Conservation (phyloP, 768 basidiomycete species). For the Sistotremastrum suecicum region DNA sequence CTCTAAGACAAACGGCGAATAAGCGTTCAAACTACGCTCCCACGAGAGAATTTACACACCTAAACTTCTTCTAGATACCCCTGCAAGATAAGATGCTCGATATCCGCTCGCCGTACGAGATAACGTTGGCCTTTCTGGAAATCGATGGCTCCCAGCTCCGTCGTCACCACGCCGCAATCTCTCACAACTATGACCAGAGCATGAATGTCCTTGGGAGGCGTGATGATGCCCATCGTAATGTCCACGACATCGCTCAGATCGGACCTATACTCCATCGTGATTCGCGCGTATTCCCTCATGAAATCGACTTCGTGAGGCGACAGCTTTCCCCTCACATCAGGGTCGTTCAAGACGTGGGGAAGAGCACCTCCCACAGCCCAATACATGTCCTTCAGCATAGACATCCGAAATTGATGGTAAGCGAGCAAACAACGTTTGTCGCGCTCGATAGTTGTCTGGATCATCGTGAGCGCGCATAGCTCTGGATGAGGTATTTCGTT, state of each 20-base stretch:
- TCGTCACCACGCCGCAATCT: slow-evolving; percentile 87
- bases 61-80: slow-evolving; percentile 80
- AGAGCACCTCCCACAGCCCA: slow-evolving; percentile 83
- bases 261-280: slow-evolving; percentile 71
- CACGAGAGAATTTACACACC: neutral
- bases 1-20: too few relatives aligned
- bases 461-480: slow-evolving; percentile 53
- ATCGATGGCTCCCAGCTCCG: slow-evolving; percentile 81
- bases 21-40: too few relatives aligned
- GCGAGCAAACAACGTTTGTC: slow-evolving; percentile 95
- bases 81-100: slow-evolving; percentile 89
- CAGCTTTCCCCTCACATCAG: slow-evolving; percentile 57
- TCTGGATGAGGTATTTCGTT: slow-evolving; percentile 24
- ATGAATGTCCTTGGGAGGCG: slow-evolving; percentile 81
- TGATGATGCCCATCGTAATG: slow-evolving; percentile 67
- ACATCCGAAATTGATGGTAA: slow-evolving; percentile 79
- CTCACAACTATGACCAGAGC: slow-evolving; percentile 75
- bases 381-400: slow-evolving; percentile 74
- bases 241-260: slow-evolving; percentile 82
- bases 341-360: slow-evolving; percentile 60
- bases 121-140: slow-evolving; percentile 85
- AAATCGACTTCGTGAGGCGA: slow-evolving; percentile 78
- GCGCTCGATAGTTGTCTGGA: slow-evolving; percentile 72
- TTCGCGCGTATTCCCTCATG: slow-evolving; percentile 63
- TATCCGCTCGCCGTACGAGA: slow-evolving; percentile 74